Evolutionary conservation across 2,329 filamentous ascomycete species (phyloP).

Genomic region (Biscogniauxia marginata): DNA sequence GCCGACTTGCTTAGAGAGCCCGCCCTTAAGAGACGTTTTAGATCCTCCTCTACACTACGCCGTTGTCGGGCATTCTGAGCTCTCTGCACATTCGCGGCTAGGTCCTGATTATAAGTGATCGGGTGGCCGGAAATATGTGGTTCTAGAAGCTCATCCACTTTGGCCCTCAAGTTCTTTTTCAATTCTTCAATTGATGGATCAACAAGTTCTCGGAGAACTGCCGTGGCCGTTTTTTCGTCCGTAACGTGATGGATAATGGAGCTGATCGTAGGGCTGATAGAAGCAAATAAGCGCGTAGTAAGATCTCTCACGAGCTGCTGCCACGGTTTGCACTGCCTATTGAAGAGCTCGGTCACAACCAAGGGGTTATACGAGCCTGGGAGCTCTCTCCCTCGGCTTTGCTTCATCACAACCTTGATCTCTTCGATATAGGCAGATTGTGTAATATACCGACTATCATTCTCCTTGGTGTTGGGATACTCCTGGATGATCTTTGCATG

Average conservation of each 20-base stretch:
- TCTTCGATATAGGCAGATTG: no score
- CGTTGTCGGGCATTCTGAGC: slow-evolving; percentile 11
- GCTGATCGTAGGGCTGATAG: slow-evolving; percentile 4
- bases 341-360: slow-evolving; percentile 30
- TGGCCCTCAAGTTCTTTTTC: slow-evolving; percentile 8
- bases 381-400: slow-evolving; percentile 30
- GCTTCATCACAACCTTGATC: slow-evolving; percentile 20
- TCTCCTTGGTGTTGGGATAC: not conserved
- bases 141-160: slow-evolving; percentile 22
- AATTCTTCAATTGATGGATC: slow-evolving; percentile 20
- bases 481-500: slow-evolving; percentile 10
- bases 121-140: slow-evolving; percentile 28
- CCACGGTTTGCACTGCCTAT: slow-evolving; percentile 30
- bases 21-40: no score
- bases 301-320: slow-evolving; percentile 10
- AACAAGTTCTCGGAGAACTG: slow-evolving; percentile 12
- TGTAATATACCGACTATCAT: slow-evolving; percentile 7
- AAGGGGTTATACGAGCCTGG: slow-evolving; percentile 32
- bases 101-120: slow-evolving; percentile 37
- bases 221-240: slow-evolving; percentile 14
- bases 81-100: slow-evolving; percentile 32
- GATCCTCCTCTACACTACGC: no score
- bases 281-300: slow-evolving; percentile 12
- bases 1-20: no score
- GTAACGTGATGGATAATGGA: slow-evolving; percentile 18